Percentiles rank a stretch among this genome's conserved stretches.
Conservation (phyloP, 2,329 filamentous ascomycete genomes). For the Penicillium sp. region DNA sequence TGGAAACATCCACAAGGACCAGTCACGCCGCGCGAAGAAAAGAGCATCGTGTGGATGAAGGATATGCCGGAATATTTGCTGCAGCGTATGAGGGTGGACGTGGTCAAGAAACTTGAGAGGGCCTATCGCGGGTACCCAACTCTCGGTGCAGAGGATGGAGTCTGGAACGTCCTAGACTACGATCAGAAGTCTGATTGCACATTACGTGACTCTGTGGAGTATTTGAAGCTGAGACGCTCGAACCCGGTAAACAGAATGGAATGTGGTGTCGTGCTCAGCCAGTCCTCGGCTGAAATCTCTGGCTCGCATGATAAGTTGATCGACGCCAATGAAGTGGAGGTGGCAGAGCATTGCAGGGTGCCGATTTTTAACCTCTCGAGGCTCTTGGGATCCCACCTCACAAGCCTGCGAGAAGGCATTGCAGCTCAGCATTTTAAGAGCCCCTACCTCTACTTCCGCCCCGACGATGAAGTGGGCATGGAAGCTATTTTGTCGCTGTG, state of each 20-base stretch:
- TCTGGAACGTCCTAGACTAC: conserved; percentile 27
- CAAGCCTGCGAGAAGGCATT: too few species aligned
- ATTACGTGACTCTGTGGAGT: conserved; percentile 19
- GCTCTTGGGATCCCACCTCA: not conserved
- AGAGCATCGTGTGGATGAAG: conserved; percentile 41
- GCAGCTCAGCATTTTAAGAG: too few species aligned
- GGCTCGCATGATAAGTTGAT: too few species aligned
- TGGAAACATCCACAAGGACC: conserved; percentile 33
- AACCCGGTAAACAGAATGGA: conserved; percentile 26
- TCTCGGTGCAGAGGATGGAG: conserved; percentile 16
- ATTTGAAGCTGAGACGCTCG: conserved; percentile 18
- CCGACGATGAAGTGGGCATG: too few species aligned
- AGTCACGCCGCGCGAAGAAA: conserved; percentile 23
- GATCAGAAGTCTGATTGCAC: conserved; percentile 16
- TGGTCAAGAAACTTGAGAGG: conserved; percentile 35
- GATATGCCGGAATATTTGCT: conserved; percentile 45
- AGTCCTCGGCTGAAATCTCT: too few species aligned
- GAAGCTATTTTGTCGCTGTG: too few species aligned
- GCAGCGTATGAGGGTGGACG: conserved; percentile 33
- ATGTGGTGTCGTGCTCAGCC: conserved; percentile 27
- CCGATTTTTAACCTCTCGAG: not conserved
- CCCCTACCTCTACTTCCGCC: too few species aligned
- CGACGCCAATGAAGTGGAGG: too few species aligned
- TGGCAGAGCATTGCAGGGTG: too few species aligned
- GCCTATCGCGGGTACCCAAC: conserved; percentile 20